Conservation (phyloP, 768 basidiomycete species). For the Hygrophorus russula region DNA sequence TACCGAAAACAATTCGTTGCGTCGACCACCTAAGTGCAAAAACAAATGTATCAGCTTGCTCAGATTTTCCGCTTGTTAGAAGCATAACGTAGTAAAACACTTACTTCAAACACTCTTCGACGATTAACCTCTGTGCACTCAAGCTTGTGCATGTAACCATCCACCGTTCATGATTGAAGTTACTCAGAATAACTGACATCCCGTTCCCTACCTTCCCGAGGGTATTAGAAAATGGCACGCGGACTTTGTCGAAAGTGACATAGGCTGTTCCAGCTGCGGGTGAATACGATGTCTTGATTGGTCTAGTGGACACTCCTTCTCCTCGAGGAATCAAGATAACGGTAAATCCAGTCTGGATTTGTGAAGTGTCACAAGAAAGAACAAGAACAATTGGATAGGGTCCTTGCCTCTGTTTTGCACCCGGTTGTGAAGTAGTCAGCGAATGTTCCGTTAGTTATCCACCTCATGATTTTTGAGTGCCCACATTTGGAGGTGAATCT, state of each 20-base stretch:
- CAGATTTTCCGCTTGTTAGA: conserved; percentile 3
- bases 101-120: conserved; percentile 86
- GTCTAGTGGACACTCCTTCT: conserved; percentile 69
- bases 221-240: conserved; percentile 78
- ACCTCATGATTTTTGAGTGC: conserved; percentile 22
- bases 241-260: conserved; percentile 65
- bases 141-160: conserved; percentile 69
- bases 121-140: conserved; percentile 65
- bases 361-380: background rate
- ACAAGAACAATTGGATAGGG: background rate
- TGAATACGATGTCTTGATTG: conserved; percentile 91
- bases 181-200: conserved; percentile 71
- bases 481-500: background rate
- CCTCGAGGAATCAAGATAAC: conserved; percentile 68
- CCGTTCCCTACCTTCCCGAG: conserved; percentile 83
- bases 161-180: conserved; percentile 89
- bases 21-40: conserved; percentile 58
- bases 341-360: conserved; percentile 50
- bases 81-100: background rate
- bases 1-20: conserved; percentile 86
- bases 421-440: conserved; percentile 79
- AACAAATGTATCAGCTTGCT: conserved; percentile 1
- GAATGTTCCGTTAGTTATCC: conserved; percentile 85
- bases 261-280: conserved; percentile 84
- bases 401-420: conserved; percentile 53